A percentile compares a stretch with the other conserved stretches of the same genome.
phyloP scores from a whole-genome alignment of 2,329 filamentous ascomycete species.

The Cladosporium austrohemisphaericum region DNA sequence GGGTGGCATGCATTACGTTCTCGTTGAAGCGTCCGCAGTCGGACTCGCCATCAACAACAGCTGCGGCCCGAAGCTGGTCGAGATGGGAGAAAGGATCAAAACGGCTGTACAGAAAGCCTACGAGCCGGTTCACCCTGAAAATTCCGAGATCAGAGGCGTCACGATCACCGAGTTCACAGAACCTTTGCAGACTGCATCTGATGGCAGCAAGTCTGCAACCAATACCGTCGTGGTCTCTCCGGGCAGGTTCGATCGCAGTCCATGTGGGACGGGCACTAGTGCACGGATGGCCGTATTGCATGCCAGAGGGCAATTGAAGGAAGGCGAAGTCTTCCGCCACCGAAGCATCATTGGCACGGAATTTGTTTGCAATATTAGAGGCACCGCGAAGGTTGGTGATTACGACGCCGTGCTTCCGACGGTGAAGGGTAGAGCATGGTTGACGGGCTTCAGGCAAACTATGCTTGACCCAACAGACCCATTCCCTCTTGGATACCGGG shows the following conservation, averaged over 20 bases:
- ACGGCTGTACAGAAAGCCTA: slow-evolving; percentile 35
- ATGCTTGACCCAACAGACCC: slow-evolving; percentile 45
- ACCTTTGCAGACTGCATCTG: slow-evolving; percentile 26
- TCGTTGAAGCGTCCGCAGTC: slow-evolving; percentile 40
- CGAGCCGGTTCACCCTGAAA: slow-evolving; percentile 44
- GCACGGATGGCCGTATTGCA: slow-evolving; percentile 45
- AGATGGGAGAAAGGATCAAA: slow-evolving; percentile 44
- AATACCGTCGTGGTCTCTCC: slow-evolving; percentile 46
- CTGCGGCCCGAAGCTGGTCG: slow-evolving; percentile 37
- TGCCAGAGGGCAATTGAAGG: slow-evolving; percentile 37
- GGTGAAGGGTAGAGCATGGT: slow-evolving; percentile 45
- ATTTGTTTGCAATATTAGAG: slow-evolving; percentile 39
- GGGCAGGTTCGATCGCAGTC: slow-evolving; percentile 46
- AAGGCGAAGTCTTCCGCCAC: slow-evolving; percentile 38
- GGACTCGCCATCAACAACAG: slow-evolving; percentile 35
- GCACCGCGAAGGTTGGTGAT: slow-evolving; percentile 37
- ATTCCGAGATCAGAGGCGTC: slow-evolving; percentile 40
- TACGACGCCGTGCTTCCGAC: slow-evolving; percentile 41
- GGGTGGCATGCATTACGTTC: slow-evolving; percentile 46
- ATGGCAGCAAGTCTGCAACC: slow-evolving; percentile 29
- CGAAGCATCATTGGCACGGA: slow-evolving; percentile 44
- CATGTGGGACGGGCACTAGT: slow-evolving; percentile 46
- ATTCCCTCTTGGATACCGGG: slow-evolving; percentile 41
- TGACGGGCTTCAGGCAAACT: slow-evolving; percentile 44
- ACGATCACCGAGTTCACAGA: slow-evolving; percentile 40